A percentile compares a stretch with the other conserved stretches of the same genome.
Evolutionary conservation across 1,284 basidiomycete genomes (phyloP).

Genomic region (Bjerkandera adusta): DNA sequence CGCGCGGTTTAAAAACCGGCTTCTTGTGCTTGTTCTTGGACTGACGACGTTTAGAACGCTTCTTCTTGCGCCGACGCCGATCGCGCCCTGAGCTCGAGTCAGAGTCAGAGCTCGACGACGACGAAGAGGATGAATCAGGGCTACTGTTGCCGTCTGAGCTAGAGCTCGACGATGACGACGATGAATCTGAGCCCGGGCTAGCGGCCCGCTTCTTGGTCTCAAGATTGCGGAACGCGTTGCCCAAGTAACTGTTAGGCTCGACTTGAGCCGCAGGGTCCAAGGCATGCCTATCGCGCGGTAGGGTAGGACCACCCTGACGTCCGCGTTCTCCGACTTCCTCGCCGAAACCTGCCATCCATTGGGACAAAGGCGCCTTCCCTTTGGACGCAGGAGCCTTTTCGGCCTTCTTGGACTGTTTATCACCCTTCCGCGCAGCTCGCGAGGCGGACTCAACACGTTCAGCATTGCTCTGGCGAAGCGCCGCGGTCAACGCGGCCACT

Average conservation of each 20-base stretch:
- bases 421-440: too few species aligned
- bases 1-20: conserved; percentile 15
- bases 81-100: not conserved
- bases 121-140: not conserved
- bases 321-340: not conserved
- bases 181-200: not conserved
- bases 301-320: not conserved
- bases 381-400: not conserved
- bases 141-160: not conserved
- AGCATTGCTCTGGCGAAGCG: too few species aligned
- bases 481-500: not conserved
- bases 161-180: not conserved
- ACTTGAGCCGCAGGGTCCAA: conserved; percentile 3
- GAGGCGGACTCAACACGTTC: too few species aligned
- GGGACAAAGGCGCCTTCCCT: not conserved
- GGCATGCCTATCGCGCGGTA: not conserved
- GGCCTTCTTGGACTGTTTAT: not conserved
- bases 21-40: conserved; percentile 8
- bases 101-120: not conserved
- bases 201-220: not conserved
- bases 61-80: not conserved
- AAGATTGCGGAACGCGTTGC: not conserved
- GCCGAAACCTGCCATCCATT: not conserved
- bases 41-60: not conserved
- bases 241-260: conserved; percentile 6